Percentiles rank a stretch among this genome's conserved stretches.
These are phyloP conservation scores for Fomitopsis palustris DNA, from an alignment of 1,284 basidiomycete species.

Conservation along the genomic window DNA sequence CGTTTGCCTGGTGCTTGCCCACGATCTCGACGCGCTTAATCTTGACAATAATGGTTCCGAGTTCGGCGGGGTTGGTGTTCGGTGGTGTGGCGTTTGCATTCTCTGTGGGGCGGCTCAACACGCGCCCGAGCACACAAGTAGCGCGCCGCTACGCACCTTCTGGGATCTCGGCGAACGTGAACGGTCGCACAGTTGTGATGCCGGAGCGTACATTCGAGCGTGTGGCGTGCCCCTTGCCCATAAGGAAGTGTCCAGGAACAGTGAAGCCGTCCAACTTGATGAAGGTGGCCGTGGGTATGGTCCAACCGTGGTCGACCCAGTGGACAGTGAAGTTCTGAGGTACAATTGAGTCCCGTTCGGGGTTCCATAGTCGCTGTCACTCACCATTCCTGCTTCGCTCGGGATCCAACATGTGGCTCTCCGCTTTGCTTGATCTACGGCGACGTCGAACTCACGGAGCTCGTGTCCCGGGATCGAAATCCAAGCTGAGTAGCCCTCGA, in stretches of 20 bases:
- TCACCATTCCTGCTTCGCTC: constrained; percentile 51
- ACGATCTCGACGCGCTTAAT: constrained; percentile 48
- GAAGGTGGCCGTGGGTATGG: constrained; percentile 49
- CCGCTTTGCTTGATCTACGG: constrained; percentile 38
- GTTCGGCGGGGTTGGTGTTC: constrained; percentile 27
- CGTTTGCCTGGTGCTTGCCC: constrained; percentile 16
- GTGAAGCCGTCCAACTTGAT: constrained; percentile 56
- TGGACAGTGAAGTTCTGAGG: constrained; percentile 51
- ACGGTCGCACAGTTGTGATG: constrained; percentile 47
- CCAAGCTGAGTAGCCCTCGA: constrained; percentile 64
- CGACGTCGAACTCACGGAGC: constrained; percentile 50
- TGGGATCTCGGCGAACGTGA: constrained; percentile 45
- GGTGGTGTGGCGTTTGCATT: not conserved
- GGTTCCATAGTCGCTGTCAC: not conserved
- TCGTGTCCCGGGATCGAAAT: constrained; percentile 46
- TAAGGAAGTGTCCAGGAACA: constrained; percentile 57
- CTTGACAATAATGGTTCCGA: constrained; percentile 51
- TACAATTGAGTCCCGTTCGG: constrained; percentile 1
- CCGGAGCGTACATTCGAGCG: constrained; percentile 46
- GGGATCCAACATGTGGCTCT: constrained; percentile 64
- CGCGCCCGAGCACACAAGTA: not conserved
- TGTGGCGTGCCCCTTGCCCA: constrained; percentile 45
- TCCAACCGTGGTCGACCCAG: constrained; percentile 57
- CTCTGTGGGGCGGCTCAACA: not conserved
- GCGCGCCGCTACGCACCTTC: constrained; percentile 22